Evolutionary conservation across 1,284 basidiomycete species (phyloP), one percentile per base, ranked within the genome.

Genomic region (Sporisorium reilianum): DNA sequence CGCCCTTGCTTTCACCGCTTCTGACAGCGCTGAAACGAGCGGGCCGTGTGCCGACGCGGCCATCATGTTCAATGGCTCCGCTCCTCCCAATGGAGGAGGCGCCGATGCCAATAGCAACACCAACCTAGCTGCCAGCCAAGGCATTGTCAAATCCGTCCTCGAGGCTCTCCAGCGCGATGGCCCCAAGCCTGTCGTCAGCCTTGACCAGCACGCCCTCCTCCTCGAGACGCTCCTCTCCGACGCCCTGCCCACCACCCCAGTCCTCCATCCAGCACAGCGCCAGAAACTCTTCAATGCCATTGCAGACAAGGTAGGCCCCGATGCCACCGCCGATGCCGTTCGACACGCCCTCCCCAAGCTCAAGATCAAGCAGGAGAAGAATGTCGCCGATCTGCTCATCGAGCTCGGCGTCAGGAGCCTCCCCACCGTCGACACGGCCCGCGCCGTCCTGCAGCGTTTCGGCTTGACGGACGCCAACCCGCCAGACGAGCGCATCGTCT

Each of bases 121-220:
- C 63, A 74, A 54, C 56, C 72, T 75, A 34, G 65, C 72, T 52
- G 64, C 58, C 64, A 75, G 41, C 62, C 79, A 64, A 25, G 70
- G 38, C 32, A 56, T 62, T 57, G 78, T 61, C 58, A 80, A 91
- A 14, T 90, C 89, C 25, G 92, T 92, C 79, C 91, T 94, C 85
- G 89, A 92, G 78, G 90, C 73, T 2, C 67, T 79, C 4, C 61
- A 68, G 34, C 53, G 55, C n/a, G 56, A 90, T 41, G 92, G 93
- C 85, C 87, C 94, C 61, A 89, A 89, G 26, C 90, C 90, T 20
- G 88, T 88, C 57, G 92, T 93, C 80, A 87, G 92, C 61, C 89
- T 90, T 64, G 92, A 92, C 85, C 87, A 95, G 77, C 89, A 94
- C 86, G 88, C 90, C 57, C 92, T 93, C 84, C 87, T 95, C 64